Evolutionary conservation across 139 green algal species (phyloP), one percentile per base, ranked within the genome.

Genomic region (Chlamydomonas sp.): DNA sequence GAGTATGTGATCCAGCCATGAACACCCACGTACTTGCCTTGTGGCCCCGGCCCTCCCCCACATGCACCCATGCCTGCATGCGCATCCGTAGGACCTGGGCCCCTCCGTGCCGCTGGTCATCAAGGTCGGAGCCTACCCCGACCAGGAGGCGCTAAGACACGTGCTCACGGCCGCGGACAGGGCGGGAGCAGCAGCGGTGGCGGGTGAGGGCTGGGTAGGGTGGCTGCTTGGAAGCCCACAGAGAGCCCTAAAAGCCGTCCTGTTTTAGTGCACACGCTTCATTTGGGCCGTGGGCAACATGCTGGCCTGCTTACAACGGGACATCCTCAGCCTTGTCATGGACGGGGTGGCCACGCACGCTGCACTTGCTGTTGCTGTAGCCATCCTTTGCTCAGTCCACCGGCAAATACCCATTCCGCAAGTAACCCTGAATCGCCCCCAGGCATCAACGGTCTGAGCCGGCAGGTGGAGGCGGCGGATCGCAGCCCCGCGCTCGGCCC

Each of bases 101-200:
- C 2, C 31, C 49, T 2, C 16, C n/a, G 61, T 86, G 60, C 88
- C 88, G 20, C 71, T 91, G 60, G 1, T 79, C 5, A 79, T 91
- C 71, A 91, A 91, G 83, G 87, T 91, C 57, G 88, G 88, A 1
- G 73, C 72, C 78, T 91, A 80, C 57, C 59, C 63, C 12, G 64
- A 84, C 64, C 6, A 61, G 1, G 78, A 89, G 67, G 20, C n/a
- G 9, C 59, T 89, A 78, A 68, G 80, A 2, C 57, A 59, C 18
- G 57, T 85, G 57, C 16, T 78, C 68, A 2, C 9, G 80, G 60
- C 15, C 6, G 80, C 80, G 80, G 80, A 59, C 68, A 7, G 49
- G 58, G 80, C 80, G 59, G 80, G 80, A 8, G 80, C 67, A 14
- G 58, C 9, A 5, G 80, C 31, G 4, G 18, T 85, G 60, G 69